Evolutionary conservation across 176 grass and related monocot genomes (phyloP).

Genomic region (Phoenix roebelenii): DNA sequence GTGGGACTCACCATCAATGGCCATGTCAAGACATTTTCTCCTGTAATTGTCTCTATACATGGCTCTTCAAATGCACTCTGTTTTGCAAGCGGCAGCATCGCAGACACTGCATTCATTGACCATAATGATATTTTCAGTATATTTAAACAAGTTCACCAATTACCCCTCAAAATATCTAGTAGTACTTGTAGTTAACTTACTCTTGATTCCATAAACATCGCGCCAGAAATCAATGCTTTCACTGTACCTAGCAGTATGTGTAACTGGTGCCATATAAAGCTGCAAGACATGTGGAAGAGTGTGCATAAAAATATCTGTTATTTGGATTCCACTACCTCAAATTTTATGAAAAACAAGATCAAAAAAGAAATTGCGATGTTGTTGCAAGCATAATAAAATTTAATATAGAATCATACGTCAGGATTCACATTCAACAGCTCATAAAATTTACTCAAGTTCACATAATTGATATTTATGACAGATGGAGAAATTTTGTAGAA

Average conservation of each 20-base stretch:
- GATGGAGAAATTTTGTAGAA: no score
- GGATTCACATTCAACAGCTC: no score
- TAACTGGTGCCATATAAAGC: conserved; percentile 94
- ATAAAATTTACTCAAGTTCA: no score
- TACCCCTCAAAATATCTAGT: no score
- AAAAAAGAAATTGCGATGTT: background rate
- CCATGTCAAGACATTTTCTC: conserved; percentile 95
- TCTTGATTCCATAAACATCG: conserved; percentile 97
- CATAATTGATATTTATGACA: no score
- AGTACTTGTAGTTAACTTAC: conserved; percentile 38
- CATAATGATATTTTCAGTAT: background rate
- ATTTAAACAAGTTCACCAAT: background rate
- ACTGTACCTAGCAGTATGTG: conserved; percentile 62
- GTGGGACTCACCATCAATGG: conserved; percentile 58
- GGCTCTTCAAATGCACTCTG: conserved; percentile 83
- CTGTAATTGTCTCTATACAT: conserved; percentile 82
- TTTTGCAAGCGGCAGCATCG: conserved; percentile 76
- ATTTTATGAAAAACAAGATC: conserved; percentile 1
- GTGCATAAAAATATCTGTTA: no score
- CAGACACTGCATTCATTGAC: conserved; percentile 48
- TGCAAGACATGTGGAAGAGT: conserved; percentile 25
- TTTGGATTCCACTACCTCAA: no score
- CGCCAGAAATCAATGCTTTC: conserved; percentile 95
- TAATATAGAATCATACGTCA: no score
- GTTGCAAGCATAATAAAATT: background rate